Evolutionary conservation across 805 yeast species (phyloP).

Genomic region (Hagleromyces aurorensis): DNA sequence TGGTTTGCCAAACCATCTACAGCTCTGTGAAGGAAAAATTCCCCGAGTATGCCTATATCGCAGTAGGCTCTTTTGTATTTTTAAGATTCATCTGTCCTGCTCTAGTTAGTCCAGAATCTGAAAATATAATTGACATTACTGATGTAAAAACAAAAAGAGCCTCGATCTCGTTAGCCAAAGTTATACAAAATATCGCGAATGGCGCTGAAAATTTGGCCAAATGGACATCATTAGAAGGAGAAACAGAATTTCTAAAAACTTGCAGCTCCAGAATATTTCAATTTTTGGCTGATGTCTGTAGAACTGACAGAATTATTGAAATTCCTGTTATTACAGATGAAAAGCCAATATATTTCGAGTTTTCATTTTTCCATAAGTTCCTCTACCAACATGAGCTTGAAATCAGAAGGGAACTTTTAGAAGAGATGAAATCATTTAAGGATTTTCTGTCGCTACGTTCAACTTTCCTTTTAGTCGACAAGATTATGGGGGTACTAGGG

Average conservation of each 20-base stretch:
- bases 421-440: slow-evolving; percentile 10
- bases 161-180: slow-evolving; percentile 71
- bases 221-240: slow-evolving; percentile 46
- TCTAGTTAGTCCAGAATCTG: slow-evolving; percentile 72
- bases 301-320: slow-evolving; percentile 15
- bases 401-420: slow-evolving; percentile 25
- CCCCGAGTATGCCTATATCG: slow-evolving; percentile 57
- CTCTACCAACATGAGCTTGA: slow-evolving; percentile 43
- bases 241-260: slow-evolving; percentile 35
- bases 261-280: slow-evolving; percentile 34
- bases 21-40: slow-evolving; percentile 50
- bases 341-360: slow-evolving; percentile 22
- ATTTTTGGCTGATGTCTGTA: slow-evolving; percentile 35
- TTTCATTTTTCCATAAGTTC: slow-evolving; percentile 39
- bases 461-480: slow-evolving; percentile 40
- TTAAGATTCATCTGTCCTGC: slow-evolving; percentile 82
- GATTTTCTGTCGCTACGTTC: slow-evolving; percentile 18
- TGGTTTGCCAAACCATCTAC: slow-evolving; percentile 61
- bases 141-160: slow-evolving; percentile 47
- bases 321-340: slow-evolving; percentile 18
- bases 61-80: slow-evolving; percentile 83
- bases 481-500: slow-evolving; percentile 42
- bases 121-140: slow-evolving; percentile 34
- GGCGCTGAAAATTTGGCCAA: slow-evolving; percentile 60
- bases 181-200: slow-evolving; percentile 80